These are phyloP conservation scores for Pinus taeda DNA, from an alignment of 75 land plant genomes.

Conservation along the genomic window DNA sequence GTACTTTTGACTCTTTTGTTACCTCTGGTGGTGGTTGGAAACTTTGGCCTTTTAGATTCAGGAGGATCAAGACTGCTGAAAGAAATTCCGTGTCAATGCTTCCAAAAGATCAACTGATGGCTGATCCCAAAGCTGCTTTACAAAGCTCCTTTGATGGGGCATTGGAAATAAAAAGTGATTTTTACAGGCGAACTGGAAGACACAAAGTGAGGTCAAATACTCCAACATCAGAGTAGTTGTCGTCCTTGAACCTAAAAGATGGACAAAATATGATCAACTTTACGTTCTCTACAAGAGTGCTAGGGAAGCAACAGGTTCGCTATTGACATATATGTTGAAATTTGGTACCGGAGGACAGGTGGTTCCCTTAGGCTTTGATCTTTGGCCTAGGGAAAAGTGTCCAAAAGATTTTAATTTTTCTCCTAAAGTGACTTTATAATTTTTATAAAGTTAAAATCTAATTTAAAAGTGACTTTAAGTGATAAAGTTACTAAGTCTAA, in stretches of 20 bases:
- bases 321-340: not conserved
- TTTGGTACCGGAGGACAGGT: too few relatives aligned
- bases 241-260: conserved; percentile 78
- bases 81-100: conserved; percentile 10
- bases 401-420: too few relatives aligned
- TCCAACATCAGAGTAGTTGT: conserved; percentile 89
- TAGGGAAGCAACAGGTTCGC: conserved; percentile 88
- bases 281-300: conserved; percentile 79
- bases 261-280: conserved; percentile 83
- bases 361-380: too few relatives aligned
- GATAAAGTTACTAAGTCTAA: too few relatives aligned
- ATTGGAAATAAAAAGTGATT: not conserved
- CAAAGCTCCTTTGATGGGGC: not conserved
- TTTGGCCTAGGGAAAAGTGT: too few relatives aligned
- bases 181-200: conserved; percentile 20
- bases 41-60: conserved; percentile 66
- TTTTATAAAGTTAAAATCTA: too few relatives aligned
- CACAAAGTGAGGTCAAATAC: conserved; percentile 34
- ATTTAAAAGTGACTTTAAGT: too few relatives aligned
- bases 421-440: too few relatives aligned
- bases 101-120: not conserved
- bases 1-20: conserved; percentile 17
- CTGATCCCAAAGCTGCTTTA: not conserved
- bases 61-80: conserved; percentile 30
- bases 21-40: conserved; percentile 56